Evolutionary conservation across 768 basidiomycete species (phyloP).

Genomic region (Boletus rubescentipes): DNA sequence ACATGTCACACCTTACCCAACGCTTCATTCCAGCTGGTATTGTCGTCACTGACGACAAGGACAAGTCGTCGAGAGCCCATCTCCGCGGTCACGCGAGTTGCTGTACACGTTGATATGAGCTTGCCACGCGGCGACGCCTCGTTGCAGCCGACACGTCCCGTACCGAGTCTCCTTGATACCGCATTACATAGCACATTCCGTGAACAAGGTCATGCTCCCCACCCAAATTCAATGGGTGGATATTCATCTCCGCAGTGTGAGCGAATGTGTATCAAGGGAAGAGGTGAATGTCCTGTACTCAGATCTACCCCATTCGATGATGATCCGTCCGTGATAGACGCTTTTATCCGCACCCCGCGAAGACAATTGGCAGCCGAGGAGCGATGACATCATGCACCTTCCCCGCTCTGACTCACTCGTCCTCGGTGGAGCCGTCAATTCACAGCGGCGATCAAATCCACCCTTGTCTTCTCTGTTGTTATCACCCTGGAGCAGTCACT

Average conservation of each 20-base stretch:
- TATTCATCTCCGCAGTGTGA: constrained; percentile 15
- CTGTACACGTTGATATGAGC: not conserved
- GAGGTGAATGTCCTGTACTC: not conserved
- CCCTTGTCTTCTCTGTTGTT: not conserved
- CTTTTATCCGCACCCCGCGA: not conserved
- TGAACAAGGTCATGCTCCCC: too few relatives aligned
- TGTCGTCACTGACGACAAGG: too few relatives aligned
- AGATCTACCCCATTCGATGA: not conserved
- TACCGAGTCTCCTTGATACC: too few relatives aligned
- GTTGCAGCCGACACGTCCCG: not conserved
- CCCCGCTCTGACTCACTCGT: not conserved
- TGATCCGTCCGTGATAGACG: constrained; percentile 18
- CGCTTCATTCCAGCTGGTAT: too few relatives aligned
- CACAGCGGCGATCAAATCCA: constrained; percentile 1
- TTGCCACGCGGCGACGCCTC: not conserved
- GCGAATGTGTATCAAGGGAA: not conserved
- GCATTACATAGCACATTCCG: not conserved
- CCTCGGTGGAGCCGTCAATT: not conserved
- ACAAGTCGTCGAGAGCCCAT: not conserved
- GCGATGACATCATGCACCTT: constrained; percentile 12
- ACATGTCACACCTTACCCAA: constrained; percentile 17
- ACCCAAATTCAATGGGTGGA: constrained; percentile 6
- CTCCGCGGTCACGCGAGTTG: constrained; percentile 10
- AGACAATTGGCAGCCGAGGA: constrained; percentile 1
- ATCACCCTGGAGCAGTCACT: not conserved